phyloP scores from a whole-genome alignment of 306 rosid species.

The Erythrophleum fordii region DNA sequence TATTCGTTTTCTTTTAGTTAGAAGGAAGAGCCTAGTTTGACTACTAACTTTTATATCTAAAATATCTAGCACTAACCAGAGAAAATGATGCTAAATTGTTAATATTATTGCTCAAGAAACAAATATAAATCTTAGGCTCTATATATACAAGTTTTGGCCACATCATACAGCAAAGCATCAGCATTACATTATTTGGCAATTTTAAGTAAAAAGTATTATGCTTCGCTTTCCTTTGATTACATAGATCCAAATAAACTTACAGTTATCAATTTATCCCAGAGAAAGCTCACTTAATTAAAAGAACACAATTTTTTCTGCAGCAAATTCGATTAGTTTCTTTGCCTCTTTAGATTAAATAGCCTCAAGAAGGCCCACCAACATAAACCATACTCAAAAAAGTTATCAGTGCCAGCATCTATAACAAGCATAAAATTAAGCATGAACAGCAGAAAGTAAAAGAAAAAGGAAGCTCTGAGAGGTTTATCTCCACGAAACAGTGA shows the following conservation, averaged over 20 bases:
- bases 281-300: not conserved
- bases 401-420: constrained; percentile 8
- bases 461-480: not conserved
- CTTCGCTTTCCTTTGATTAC: not conserved
- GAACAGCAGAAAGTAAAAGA: constrained; percentile 7
- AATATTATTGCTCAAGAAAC: no score
- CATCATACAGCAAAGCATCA: no score
- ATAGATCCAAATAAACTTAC: not conserved
- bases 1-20: not conserved
- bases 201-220: no score
- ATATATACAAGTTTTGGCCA: no score
- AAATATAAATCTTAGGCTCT: no score
- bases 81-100: no score
- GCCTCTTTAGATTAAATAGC: constrained; percentile 2
- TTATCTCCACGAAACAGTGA: constrained; percentile 18
- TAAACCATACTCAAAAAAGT: not conserved
- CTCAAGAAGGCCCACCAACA: not conserved
- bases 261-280: not conserved
- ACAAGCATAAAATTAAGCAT: constrained; percentile 10
- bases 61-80: no score
- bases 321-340: not conserved
- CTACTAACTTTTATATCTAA: no score
- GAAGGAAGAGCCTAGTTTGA: not conserved
- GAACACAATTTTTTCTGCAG: not conserved
- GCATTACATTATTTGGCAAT: no score